These are phyloP conservation scores for Trametes polyzona DNA, from an alignment of 1,284 basidiomycete genomes.

Conservation along the genomic window DNA sequence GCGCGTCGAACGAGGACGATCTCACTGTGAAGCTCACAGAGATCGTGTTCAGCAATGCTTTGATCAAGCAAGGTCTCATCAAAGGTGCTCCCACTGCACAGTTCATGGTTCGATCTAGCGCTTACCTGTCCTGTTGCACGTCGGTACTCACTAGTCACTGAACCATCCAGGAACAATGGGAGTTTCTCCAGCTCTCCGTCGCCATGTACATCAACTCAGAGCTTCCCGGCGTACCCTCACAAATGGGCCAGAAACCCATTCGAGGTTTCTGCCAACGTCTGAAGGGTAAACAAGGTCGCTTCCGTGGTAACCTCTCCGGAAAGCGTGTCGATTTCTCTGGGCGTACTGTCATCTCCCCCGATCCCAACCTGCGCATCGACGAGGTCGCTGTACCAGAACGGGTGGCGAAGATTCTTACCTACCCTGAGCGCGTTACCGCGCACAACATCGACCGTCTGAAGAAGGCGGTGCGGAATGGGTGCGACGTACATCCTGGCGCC, in stretches of 20 bases:
- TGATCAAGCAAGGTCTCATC: constrained; percentile 89
- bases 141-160: constrained; percentile 16
- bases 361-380: constrained; percentile 97
- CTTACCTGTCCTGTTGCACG: constrained; percentile 6
- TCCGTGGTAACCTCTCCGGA: constrained; percentile 97
- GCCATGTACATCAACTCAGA: constrained; percentile 99
- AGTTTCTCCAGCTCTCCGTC: constrained; percentile 92
- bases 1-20: constrained; percentile 98
- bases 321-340: constrained; percentile 99
- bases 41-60: constrained; percentile 93
- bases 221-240: constrained; percentile 88
- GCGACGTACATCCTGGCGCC: constrained; percentile 93
- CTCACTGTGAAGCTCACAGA: constrained; percentile 97
- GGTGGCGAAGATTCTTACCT: constrained; percentile 95
- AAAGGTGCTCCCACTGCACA: constrained; percentile 89
- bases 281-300: constrained; percentile 99
- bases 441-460: constrained; percentile 89
- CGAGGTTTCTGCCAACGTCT: constrained; percentile 97
- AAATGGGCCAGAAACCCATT: constrained; percentile 88
- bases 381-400: constrained; percentile 97
- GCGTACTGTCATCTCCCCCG: constrained; percentile 98
- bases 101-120: constrained; percentile 71
- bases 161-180: constrained; percentile 89
- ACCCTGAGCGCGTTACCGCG: constrained; percentile 92
- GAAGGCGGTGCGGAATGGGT: constrained; percentile 86